These are phyloP conservation scores for Aspergillus taichungensis DNA, from an alignment of 495 filamentous ascomycete genomes.

Conservation along the genomic window DNA sequence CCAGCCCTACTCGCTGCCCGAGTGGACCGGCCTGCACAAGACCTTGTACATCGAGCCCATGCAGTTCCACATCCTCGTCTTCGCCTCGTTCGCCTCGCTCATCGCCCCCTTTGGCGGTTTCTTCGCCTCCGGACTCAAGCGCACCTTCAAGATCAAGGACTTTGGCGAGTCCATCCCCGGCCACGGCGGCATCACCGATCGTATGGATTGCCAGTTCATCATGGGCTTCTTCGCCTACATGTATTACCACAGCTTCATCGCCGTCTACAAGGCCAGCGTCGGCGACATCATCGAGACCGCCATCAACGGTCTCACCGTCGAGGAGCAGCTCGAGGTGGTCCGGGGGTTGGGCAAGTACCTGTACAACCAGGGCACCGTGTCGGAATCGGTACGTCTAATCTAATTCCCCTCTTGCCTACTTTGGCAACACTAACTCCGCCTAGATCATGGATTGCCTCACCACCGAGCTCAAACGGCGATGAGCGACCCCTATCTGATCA, in stretches of 20 bases:
- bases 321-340: constrained; percentile 86
- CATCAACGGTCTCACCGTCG: constrained; percentile 70
- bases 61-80: constrained; percentile 86
- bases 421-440: constrained; percentile 6
- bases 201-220: constrained; percentile 99
- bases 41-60: constrained; percentile 69
- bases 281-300: constrained; percentile 81
- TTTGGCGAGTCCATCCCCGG: constrained; percentile 98
- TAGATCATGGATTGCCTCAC: constrained; percentile 37
- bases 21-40: constrained; percentile 52
- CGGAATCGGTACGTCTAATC: constrained; percentile 45
- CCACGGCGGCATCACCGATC: constrained; percentile 96
- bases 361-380: constrained; percentile 69
- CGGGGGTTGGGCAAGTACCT: constrained; percentile 76
- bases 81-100: constrained; percentile 90
- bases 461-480: constrained; percentile 35
- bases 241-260: constrained; percentile 98
- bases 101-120: constrained; percentile 98
- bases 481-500: constrained; percentile 8
- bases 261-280: constrained; percentile 68
- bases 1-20: constrained; percentile 71
- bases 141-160: constrained; percentile 99
- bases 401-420: background rate
- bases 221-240: constrained; percentile 99
- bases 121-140: constrained; percentile 96